A percentile compares a stretch with the other conserved stretches of the same genome.
These are phyloP conservation scores for Umbelopsis ramanniana DNA, from an alignment of 192 early-diverging fungal genomes.

Conservation along the genomic window DNA sequence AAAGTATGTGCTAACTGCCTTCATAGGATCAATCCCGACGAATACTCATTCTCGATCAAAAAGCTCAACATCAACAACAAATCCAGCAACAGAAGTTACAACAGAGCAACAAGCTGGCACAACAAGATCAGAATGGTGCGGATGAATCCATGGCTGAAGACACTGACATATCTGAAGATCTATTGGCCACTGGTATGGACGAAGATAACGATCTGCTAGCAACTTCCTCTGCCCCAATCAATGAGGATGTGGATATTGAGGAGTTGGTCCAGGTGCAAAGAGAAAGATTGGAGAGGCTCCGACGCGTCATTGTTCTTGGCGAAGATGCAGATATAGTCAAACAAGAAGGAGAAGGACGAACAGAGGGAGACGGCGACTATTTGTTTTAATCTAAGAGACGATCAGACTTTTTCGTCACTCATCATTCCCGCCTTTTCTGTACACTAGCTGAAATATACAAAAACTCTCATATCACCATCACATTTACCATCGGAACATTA, in stretches of 20 bases:
- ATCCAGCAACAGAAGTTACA: constrained; percentile 21
- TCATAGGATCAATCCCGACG: constrained; percentile 42
- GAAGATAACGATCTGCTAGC: not conserved
- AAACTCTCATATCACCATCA: too few relatives aligned
- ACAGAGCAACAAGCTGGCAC: constrained; percentile 10
- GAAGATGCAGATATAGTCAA: constrained; percentile 36
- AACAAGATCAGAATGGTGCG: constrained; percentile 19
- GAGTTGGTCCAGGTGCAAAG: constrained; percentile 36
- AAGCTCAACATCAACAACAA: constrained; percentile 19
- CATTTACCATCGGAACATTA: too few relatives aligned
- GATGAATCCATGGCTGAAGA: constrained; percentile 16
- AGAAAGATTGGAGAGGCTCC: constrained; percentile 33
- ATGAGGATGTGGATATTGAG: constrained; percentile 41
- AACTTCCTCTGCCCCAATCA: not conserved
- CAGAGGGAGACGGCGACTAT: constrained; percentile 33
- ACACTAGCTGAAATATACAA: too few relatives aligned
- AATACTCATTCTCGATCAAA: constrained; percentile 26
- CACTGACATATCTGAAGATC: constrained; percentile 14
- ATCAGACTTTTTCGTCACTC: not conserved
- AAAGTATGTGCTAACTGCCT: not conserved
- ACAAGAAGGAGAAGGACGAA: constrained; percentile 21
- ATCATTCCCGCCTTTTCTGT: not conserved
- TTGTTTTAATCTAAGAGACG: constrained; percentile 24
- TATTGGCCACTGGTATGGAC: not conserved
- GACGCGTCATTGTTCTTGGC: constrained; percentile 35